A percentile compares a stretch with the other conserved stretches of the same genome.
phyloP scores from a whole-genome alignment of 352 stramenopile genomes.

The Phytophthora palmivora region DNA sequence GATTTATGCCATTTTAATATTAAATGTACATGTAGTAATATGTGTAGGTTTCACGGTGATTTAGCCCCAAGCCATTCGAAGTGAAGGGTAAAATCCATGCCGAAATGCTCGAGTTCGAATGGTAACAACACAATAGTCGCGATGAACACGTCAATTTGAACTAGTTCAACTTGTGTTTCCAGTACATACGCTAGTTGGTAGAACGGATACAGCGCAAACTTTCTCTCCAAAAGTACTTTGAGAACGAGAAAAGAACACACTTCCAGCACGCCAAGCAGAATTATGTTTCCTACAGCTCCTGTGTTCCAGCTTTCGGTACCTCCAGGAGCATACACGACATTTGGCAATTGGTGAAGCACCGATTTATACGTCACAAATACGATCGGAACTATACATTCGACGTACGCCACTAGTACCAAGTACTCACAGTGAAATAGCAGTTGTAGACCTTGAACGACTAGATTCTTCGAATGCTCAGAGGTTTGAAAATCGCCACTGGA shows the following conservation, averaged over 20 bases:
- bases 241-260: slow-evolving; percentile 38
- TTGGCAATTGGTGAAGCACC: slow-evolving; percentile 39
- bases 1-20: no score
- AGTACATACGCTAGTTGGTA: slow-evolving; percentile 42
- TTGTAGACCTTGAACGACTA: slow-evolving; percentile 18
- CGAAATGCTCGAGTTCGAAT: slow-evolving; percentile 14
- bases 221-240: slow-evolving; percentile 26
- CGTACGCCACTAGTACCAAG: slow-evolving; percentile 38
- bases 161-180: slow-evolving; percentile 26
- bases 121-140: slow-evolving; percentile 2
- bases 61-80: slow-evolving; percentile 15
- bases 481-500: no score
- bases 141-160: slow-evolving; percentile 9
- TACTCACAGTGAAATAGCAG: slow-evolving; percentile 41
- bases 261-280: slow-evolving; percentile 33
- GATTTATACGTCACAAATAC: slow-evolving; percentile 37
- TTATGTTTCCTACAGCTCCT: slow-evolving; percentile 2
- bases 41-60: no score
- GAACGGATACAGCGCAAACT: slow-evolving; percentile 35
- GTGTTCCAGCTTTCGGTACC: not conserved
- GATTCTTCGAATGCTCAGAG: slow-evolving; percentile 10
- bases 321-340: slow-evolving; percentile 27
- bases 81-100: slow-evolving; percentile 7
- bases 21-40: no score
- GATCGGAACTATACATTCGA: slow-evolving; percentile 43